phyloP scores from a whole-genome alignment of 129 eudicot genomes.

The Tagetes patula region DNA sequence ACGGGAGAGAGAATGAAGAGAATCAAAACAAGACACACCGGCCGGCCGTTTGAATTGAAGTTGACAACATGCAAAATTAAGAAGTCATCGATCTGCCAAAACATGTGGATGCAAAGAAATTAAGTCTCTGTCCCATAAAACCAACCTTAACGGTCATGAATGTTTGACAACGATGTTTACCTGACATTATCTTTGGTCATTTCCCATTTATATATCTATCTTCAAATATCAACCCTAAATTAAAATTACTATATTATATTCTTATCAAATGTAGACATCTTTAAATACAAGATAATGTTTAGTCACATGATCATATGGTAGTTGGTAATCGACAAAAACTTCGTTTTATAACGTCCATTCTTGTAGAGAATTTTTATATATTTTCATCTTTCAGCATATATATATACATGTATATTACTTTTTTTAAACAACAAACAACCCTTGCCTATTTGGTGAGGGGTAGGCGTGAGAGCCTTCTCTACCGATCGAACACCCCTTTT shows the following conservation, averaged over 20 bases:
- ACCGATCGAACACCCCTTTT: no score
- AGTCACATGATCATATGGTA: not conserved
- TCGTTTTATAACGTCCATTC: not conserved
- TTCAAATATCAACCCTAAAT: constrained; percentile 1
- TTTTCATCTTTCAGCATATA: not conserved
- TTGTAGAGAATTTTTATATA: not conserved
- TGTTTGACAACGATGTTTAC: constrained; percentile 28
- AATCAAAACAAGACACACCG: constrained; percentile 17
- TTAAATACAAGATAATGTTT: constrained; percentile 8
- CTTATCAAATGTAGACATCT: not conserved
- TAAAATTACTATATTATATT: not conserved
- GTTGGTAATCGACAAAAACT: constrained; percentile 4
- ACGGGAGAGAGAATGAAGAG: constrained; percentile 9
- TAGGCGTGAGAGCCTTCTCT: no score
- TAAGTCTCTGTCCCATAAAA: constrained; percentile 28
- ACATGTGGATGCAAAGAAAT: constrained; percentile 19
- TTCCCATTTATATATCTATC: not conserved
- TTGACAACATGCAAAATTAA: constrained; percentile 18
- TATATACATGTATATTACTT: not conserved
- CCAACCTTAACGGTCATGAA: constrained; percentile 36
- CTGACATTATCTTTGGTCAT: constrained; percentile 23
- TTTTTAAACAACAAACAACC: no score
- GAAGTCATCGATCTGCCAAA: constrained; percentile 23
- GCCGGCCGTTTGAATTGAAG: constrained; percentile 4
- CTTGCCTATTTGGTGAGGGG: no score